phyloP scores from a whole-genome alignment of 2,329 filamentous ascomycete species.

The Trematosphaeria pertusa region DNA sequence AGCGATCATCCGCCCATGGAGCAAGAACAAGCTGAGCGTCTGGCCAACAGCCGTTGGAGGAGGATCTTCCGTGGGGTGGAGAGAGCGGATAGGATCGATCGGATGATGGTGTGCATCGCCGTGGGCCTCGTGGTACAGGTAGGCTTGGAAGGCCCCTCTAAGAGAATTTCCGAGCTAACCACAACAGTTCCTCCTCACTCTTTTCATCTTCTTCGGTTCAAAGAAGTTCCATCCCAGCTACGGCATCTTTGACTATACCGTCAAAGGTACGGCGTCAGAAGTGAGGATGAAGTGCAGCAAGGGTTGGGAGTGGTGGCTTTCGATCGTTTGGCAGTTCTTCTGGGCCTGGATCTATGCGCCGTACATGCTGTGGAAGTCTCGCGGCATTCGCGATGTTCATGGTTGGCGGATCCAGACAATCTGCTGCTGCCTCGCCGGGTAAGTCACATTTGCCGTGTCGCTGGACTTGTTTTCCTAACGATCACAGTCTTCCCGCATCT shows the following conservation, averaged over 20 bases:
- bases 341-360: conserved; percentile 47
- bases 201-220: conserved; percentile 41
- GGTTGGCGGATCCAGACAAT: conserved; percentile 44
- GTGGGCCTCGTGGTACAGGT: conserved; percentile 38
- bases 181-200: conserved; percentile 29
- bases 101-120: conserved; percentile 35
- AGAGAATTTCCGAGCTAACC: background rate
- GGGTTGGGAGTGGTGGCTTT: conserved; percentile 48
- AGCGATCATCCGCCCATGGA: conserved; percentile 30
- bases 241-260: conserved; percentile 38
- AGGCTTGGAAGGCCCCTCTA: background rate
- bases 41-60: conserved; percentile 32
- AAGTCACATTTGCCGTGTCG: conserved; percentile 8
- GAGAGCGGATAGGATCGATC: conserved; percentile 34
- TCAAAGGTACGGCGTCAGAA: conserved; percentile 32
- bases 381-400: conserved; percentile 41
- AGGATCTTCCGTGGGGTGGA: conserved; percentile 31
- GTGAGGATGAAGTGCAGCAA: conserved; percentile 33
- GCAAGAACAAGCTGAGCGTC: conserved; percentile 29
- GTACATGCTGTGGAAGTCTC: conserved; percentile 43
- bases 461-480: conserved; percentile 9
- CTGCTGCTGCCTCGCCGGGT: conserved; percentile 42
- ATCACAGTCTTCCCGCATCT: conserved; percentile 36
- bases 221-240: conserved; percentile 42
- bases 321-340: conserved; percentile 46